Conservation (phyloP, 202 grass and related monocot species). For the Carex sylvatica region DNA sequence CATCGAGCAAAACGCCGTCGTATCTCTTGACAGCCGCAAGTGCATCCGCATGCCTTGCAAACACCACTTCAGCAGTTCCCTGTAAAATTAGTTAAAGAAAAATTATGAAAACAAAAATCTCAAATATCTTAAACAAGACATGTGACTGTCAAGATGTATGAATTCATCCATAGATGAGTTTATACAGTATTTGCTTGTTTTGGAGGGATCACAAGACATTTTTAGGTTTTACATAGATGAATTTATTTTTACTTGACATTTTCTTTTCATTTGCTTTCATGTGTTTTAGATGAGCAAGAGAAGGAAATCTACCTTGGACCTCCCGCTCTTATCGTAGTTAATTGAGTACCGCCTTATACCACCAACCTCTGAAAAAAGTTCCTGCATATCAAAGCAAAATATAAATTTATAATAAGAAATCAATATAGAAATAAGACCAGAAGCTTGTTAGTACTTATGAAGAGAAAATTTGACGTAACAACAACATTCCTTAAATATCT, state of each 20-base stretch:
- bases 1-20: constrained; percentile 70
- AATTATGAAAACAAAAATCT: not conserved
- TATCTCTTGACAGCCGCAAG: constrained; percentile 81
- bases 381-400: constrained; percentile 42
- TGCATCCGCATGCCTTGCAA: constrained; percentile 72
- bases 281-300: constrained; percentile 8
- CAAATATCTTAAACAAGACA: not conserved
- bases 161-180: not conserved
- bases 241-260: too few species aligned
- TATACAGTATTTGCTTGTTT: not conserved
- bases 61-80: constrained; percentile 85
- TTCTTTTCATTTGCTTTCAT: not conserved
- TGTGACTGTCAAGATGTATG: not conserved
- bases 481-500: not conserved
- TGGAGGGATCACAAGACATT: not conserved
- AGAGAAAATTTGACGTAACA: not conserved
- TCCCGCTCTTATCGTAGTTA: constrained; percentile 77
- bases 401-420: too few species aligned
- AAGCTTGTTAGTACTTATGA: not conserved
- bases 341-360: constrained; percentile 70
- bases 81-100: constrained; percentile 28
- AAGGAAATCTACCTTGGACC: constrained; percentile 60
- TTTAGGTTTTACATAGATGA: not conserved
- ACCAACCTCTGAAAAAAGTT: constrained; percentile 80
- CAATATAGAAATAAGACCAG: too few species aligned